Evolutionary conservation across 352 stramenopile genomes (phyloP).

Genomic region (Phytophthora litchii): DNA sequence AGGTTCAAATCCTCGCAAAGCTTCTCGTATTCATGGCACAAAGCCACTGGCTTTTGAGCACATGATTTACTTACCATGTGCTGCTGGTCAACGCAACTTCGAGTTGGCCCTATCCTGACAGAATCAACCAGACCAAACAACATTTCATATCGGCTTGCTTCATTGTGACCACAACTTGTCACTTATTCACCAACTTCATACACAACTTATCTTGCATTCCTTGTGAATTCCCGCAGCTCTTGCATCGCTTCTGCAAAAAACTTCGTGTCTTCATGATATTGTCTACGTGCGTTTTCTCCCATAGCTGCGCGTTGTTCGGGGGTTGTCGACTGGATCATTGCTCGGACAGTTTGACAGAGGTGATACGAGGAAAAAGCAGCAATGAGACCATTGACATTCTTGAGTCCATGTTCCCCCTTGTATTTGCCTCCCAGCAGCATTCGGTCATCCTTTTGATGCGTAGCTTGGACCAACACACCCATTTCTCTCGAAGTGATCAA

Average conservation of each 20-base stretch:
- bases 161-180: too few relatives aligned
- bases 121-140: too few relatives aligned
- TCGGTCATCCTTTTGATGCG: constrained; percentile 4
- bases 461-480: constrained; percentile 21
- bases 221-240: constrained; percentile 37
- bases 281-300: constrained; percentile 37
- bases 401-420: constrained; percentile 28
- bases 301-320: constrained; percentile 33
- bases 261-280: constrained; percentile 57
- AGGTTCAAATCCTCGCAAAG: constrained; percentile 30
- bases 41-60: constrained; percentile 27
- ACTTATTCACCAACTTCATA: not conserved
- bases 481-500: constrained; percentile 32
- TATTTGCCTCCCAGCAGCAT: constrained; percentile 32
- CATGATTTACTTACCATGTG: constrained; percentile 10
- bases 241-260: constrained; percentile 58
- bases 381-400: constrained; percentile 38
- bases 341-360: constrained; percentile 46
- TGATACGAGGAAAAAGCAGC: constrained; percentile 33
- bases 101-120: too few relatives aligned
- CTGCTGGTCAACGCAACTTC: too few relatives aligned
- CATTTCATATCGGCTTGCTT: too few relatives aligned
- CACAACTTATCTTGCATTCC: constrained; percentile 11
- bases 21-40: constrained; percentile 23
- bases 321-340: constrained; percentile 35